Conservation (phyloP, 2,329 filamentous ascomycete genomes). For the Stagonosporopsis vannaccii region DNA sequence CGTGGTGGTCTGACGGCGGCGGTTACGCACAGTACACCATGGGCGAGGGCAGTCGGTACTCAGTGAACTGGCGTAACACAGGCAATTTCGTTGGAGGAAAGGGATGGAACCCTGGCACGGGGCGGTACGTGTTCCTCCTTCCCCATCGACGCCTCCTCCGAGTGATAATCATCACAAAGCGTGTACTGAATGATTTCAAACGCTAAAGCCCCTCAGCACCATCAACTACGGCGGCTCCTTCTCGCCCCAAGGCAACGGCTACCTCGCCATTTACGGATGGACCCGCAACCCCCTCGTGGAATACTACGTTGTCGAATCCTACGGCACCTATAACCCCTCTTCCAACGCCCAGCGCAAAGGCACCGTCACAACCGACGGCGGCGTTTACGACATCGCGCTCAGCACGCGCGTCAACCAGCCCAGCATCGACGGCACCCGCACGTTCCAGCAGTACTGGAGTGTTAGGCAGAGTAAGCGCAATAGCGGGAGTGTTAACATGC, state of each 20-base stretch:
- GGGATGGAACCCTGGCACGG: conserved; percentile 49
- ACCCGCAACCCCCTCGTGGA: conserved; percentile 61
- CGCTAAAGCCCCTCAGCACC: conserved; percentile 11
- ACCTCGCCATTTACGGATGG: conserved; percentile 62
- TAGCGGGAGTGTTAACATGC: conserved; percentile 49
- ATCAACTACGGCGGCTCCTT: conserved; percentile 34
- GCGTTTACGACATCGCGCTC: conserved; percentile 60
- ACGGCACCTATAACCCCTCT: conserved; percentile 56
- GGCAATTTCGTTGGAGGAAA: conserved; percentile 41
- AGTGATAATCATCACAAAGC: too few relatives aligned
- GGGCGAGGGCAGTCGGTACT: conserved; percentile 31
- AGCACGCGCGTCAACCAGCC: conserved; percentile 59
- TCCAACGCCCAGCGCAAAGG: conserved; percentile 56
- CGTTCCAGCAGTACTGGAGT: conserved; percentile 63
- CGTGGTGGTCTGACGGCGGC: conserved; percentile 64
- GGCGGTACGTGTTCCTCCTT: conserved; percentile 51
- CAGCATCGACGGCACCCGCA: conserved; percentile 60
- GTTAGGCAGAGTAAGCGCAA: conserved; percentile 58
- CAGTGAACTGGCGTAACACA: conserved; percentile 30
- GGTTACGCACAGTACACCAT: conserved; percentile 32
- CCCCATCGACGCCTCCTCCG: too few relatives aligned
- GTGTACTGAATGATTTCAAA: too few relatives aligned
- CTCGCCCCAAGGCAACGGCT: conserved; percentile 30
- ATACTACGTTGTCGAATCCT: conserved; percentile 65
- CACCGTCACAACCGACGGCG: conserved; percentile 59